These are phyloP conservation scores for Xylaria scruposa DNA, from an alignment of 495 filamentous ascomycete species.

Conservation along the genomic window DNA sequence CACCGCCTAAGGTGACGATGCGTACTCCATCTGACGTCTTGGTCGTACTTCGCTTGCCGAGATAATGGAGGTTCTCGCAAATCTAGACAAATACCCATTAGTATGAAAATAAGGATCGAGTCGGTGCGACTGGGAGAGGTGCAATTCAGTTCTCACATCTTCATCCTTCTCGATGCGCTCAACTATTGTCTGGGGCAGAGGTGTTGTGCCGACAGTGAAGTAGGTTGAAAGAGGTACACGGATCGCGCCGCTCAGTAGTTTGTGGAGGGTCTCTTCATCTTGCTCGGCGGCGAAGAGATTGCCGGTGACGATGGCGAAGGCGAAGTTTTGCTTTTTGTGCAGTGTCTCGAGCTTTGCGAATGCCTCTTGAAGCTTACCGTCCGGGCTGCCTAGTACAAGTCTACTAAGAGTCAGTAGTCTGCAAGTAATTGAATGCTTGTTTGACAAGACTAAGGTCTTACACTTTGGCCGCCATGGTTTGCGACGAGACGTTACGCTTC, in stretches of 20 bases:
- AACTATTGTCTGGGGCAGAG: constrained; percentile 71
- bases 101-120: constrained; percentile 1
- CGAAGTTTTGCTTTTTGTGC: constrained; percentile 84
- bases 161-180: constrained; percentile 73
- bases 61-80: constrained; percentile 84
- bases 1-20: constrained; percentile 81
- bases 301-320: constrained; percentile 82
- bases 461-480: constrained; percentile 73
- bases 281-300: constrained; percentile 74
- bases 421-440: background rate
- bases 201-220: constrained; percentile 74
- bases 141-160: constrained; percentile 55
- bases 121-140: background rate
- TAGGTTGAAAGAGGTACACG: constrained; percentile 81
- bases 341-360: constrained; percentile 80
- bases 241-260: constrained; percentile 73
- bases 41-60: constrained; percentile 81
- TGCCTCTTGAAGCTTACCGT: constrained; percentile 72
- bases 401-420: constrained; percentile 57
- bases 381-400: constrained; percentile 78
- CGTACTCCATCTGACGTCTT: constrained; percentile 90
- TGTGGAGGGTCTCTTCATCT: constrained; percentile 62
- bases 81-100: constrained; percentile 53
- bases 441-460: constrained; percentile 47
- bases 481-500: constrained; percentile 5